Evolutionary conservation across 441 rosid genomes (phyloP), one percentile per base, ranked within the genome.

Genomic region (Lepidium campestre): DNA sequence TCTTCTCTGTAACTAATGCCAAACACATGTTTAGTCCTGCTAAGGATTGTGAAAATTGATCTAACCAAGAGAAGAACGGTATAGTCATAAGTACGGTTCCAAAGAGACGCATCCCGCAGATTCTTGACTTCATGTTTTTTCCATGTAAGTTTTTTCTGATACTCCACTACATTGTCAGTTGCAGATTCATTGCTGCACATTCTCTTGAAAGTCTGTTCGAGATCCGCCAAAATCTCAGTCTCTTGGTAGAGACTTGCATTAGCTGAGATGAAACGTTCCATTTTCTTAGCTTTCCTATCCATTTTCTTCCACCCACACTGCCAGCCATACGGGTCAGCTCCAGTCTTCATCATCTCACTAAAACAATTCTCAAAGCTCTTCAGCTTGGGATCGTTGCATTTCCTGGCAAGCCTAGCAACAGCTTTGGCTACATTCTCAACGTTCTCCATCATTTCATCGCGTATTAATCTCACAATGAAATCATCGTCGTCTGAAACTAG

Each of bases 21-120:
- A 42, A 91, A 94, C 40, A 90, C 88, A 64, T 76, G 65, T 52
- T 78, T 79, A 65, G 89, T 85, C 86, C 88, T 80, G 23, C 56
- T 61, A 59, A 85, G 85, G 68, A 88, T 77, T 6, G 99, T 91
- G 85, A 88, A 91, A 37, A 90, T 25, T 17, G 98, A 86, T 73
- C 91, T 82, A 10, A 78, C 93, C 80, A 86, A 68, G 62, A 94
- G 86, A 46, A 62, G 70, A 57, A 91, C 80, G 7, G 85, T 78
- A 64, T 94, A 88, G 77, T 94, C 96, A 72, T 85, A 86, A 62
- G 81, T 91, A 77, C 77, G 88, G 75, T 80, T 91, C 99, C 99
- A 94, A 60, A 94, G 88, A 36, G 99, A 94, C 13, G 69, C 77
- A 67, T 80, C 91, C 77, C 76, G 82, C 72, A 94, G 64, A 75